phyloP scores from a whole-genome alignment of 164 flowering plant genomes.

The Stephania cephalantha region DNA sequence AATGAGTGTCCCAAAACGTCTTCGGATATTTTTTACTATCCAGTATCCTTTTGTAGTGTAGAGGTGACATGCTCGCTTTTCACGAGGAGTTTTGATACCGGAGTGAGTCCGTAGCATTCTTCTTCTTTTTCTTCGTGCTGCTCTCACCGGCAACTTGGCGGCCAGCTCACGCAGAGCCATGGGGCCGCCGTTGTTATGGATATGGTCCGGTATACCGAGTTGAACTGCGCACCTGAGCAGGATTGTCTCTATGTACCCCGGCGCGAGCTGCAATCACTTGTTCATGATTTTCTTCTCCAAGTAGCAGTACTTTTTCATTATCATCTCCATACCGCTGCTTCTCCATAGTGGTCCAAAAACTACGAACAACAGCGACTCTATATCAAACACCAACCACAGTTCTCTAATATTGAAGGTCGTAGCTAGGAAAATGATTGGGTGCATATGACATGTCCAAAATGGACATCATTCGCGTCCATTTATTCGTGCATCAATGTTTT shows the following conservation, averaged over 20 bases:
- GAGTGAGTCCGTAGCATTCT: background rate
- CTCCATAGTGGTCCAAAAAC: too few relatives aligned
- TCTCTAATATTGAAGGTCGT: too few relatives aligned
- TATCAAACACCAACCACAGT: too few relatives aligned
- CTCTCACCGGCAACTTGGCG: background rate
- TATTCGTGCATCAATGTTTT: too few relatives aligned
- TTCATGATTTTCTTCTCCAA: background rate
- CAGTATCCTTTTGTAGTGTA: background rate
- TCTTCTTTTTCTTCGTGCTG: background rate
- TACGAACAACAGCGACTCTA: too few relatives aligned
- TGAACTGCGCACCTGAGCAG: background rate
- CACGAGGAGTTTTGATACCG: conserved; percentile 2
- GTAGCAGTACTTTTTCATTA: too few relatives aligned
- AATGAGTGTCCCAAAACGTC: background rate
- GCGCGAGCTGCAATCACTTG: conserved; percentile 1
- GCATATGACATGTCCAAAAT: too few relatives aligned
- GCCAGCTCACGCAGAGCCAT: conserved; percentile 1
- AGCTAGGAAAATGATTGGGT: too few relatives aligned
- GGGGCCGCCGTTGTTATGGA: conserved; percentile 3
- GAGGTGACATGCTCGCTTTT: background rate
- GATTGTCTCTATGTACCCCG: background rate
- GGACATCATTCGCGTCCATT: too few relatives aligned
- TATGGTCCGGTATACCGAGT: conserved; percentile 3
- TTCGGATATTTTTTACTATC: background rate
- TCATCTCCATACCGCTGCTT: too few relatives aligned